Conservation (phyloP, 768 basidiomycete species). For the Trametopsis cervina region DNA sequence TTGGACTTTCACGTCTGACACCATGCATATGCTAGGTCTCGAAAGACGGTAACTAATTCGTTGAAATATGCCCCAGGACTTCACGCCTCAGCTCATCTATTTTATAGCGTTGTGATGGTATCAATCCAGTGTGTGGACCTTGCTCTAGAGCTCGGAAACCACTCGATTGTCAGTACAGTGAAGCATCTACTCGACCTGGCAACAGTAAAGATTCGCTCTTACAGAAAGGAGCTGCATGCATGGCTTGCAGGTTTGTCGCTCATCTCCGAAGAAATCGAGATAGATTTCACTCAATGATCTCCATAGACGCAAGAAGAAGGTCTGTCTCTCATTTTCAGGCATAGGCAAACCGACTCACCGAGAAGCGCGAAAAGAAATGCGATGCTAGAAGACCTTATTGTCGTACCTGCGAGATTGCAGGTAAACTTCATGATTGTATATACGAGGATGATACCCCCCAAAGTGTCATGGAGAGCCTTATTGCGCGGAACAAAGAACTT, state of each 20-base stretch:
- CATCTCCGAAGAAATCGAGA: not conserved
- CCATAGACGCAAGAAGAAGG: conserved; percentile 22
- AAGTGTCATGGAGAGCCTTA: conserved; percentile 14
- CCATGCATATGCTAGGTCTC: conserved; percentile 10
- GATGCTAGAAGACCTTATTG: conserved; percentile 21
- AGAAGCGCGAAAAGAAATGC: conserved; percentile 18
- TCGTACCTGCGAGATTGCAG: conserved; percentile 19
- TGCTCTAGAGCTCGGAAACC: conserved; percentile 21
- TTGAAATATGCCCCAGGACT: not conserved
- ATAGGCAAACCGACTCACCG: conserved; percentile 1
- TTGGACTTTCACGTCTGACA: not conserved
- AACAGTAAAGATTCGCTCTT: conserved; percentile 18
- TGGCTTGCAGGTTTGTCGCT: conserved; percentile 17
- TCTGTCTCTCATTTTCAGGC: not conserved
- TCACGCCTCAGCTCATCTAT: not conserved
- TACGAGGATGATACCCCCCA: conserved; percentile 20
- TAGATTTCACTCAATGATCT: not conserved
- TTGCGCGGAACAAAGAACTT: conserved; percentile 14
- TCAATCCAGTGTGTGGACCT: conserved; percentile 17
- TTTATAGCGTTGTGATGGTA: conserved; percentile 20
- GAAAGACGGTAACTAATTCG: conserved; percentile 20
- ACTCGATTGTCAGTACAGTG: conserved; percentile 15
- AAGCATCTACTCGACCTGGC: conserved; percentile 2
- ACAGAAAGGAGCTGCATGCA: conserved; percentile 22
- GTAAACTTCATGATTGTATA: conserved; percentile 18